Evolutionary conservation across 495 filamentous ascomycete genomes (phyloP).

Genomic region (Endocarpon pusillum): DNA sequence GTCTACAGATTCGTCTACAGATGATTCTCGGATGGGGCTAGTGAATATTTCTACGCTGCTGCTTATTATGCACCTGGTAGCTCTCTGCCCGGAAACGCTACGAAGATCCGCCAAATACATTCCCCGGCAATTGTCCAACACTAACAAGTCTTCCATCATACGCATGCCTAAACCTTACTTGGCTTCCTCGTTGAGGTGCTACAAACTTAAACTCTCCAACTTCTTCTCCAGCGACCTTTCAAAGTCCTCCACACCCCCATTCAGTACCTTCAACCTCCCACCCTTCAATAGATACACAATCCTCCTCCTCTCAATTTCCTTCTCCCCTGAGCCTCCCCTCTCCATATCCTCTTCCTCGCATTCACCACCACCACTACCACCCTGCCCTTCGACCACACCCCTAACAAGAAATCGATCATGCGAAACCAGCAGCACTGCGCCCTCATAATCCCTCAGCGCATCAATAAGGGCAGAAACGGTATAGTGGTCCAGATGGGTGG

Average conservation of each 20-base stretch:
- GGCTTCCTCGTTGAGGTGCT: too few relatives aligned
- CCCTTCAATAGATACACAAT: slow-evolving; percentile 40
- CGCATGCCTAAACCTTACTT: too few relatives aligned
- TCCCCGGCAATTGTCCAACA: too few relatives aligned
- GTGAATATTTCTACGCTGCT: too few relatives aligned
- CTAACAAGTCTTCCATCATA: too few relatives aligned
- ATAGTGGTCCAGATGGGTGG: slow-evolving; percentile 70
- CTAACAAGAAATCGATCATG: slow-evolving; percentile 66
- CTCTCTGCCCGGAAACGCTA: too few relatives aligned
- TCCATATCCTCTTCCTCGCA: slow-evolving; percentile 30
- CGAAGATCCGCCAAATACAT: too few relatives aligned
- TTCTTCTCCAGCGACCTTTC: slow-evolving; percentile 46
- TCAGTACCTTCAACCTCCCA: slow-evolving; percentile 37
- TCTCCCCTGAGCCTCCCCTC: too few relatives aligned
- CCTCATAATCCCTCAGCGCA: slow-evolving; percentile 46
- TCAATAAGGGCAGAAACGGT: slow-evolving; percentile 51
- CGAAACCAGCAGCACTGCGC: slow-evolving; percentile 53
- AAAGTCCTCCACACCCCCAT: slow-evolving; percentile 43
- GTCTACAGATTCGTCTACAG: too few relatives aligned
- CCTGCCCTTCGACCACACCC: slow-evolving; percentile 48
- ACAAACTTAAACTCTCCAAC: slow-evolving; percentile 16
- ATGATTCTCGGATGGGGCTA: too few relatives aligned
- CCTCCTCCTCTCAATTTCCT: slow-evolving; percentile 27
- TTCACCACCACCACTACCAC: slow-evolving; percentile 7
- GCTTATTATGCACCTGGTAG: too few relatives aligned